Evolutionary conservation across 805 yeast genomes (phyloP), one percentile per base, ranked within the genome.

Genomic region (Wilhelminamyces savonicus): DNA sequence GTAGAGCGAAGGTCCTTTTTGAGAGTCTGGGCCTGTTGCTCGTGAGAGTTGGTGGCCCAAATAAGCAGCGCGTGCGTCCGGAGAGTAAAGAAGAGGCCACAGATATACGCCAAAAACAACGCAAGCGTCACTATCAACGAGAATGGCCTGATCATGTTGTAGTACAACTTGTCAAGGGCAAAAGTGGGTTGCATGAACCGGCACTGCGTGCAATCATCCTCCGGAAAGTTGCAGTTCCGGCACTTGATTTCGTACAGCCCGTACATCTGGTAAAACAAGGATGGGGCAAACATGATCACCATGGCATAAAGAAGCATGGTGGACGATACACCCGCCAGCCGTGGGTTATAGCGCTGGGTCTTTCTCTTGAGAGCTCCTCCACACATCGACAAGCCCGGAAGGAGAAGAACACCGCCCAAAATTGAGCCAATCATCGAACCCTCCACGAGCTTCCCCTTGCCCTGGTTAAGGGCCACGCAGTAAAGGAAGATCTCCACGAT

Each of bases 371-470:
- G 58, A 0, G 98, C 97, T 39, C 98, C 98, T 13, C 95, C 94
- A 56, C 96, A 86, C 98, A 92, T 92, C 2, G 96, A 85, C 23
- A 87, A 62, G 0, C 98, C 98, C 0, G 98, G 98, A 40, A 92
- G 62, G 23, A 92, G 66, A 26, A 92, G 58, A 1, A 92, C 95
- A 35, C 94, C 98, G 22, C 94, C 97, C 22, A 92, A 55, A 35
- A 92, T 80, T 1, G 95, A 83, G 0, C 98, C 98, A 44, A 92
- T 81, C 71, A 92, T 78, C 8, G 95, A 82, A 14, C 98, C 98
- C 59, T 92, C 98, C 3, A 92, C 98, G 15, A 92, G 67, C 30
- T 76, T 73, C 2, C 95, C 95, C 51, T 92, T 90, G 3, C 78
- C 72, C 50, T 88, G 94, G 30, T 74, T 66, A 36, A 92, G 63